Base-by-base conservation (phyloP, 2,329 filamentous ascomycete species). In the Fusarium sp. region DNA sequence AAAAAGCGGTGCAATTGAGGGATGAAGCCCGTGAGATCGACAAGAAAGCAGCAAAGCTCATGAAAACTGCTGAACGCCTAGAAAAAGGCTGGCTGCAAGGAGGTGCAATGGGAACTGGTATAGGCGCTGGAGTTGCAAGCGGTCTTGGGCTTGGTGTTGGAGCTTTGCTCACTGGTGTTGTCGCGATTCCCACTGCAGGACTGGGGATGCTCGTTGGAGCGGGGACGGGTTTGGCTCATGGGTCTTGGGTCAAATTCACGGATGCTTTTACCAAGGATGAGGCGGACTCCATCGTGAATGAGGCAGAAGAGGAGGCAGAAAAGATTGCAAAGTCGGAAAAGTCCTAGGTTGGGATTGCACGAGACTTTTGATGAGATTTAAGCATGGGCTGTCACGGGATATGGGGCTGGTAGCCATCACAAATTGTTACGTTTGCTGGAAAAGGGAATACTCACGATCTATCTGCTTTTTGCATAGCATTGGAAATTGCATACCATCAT, bases 21-120 rank as follows among this genome's bases (percentile, higher is more conserved):
- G 26, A 43, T 38, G 56, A 73, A 47, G 70, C 70, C 3, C 56
- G 61, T 0, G 61, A 73, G 24, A 57, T 59, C 1, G 70, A 72
- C 19, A 72, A 72, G 15, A 71, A 69, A 14, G 70, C 70, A 0
- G 70, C 70, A 7, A 72, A 72, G 45, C 47, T 72, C 1, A 72
- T 72, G 70, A 73, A 72, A 26, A 73, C 65, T 4, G 70, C 70
- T 0, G 70, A 72, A 1, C 39, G 70, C 3, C 34, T 72, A 0
- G 57, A 72, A n/a, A 65, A 70, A 3, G 70, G 70, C 1, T 72
- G 70, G 70, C 17, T 72, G 4, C 70, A 72, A 31, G 70, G 70
- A n/a, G 70, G 70, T n/a, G 70, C 70, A 0, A 50, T 73, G 43
- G 70, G 70, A 1, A 64, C 67, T 11, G 70, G 70, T 0, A 71